A percentile compares a stretch with the other conserved stretches of the same genome.
Conservation (phyloP, 2,329 filamentous ascomycete species). For the Calonectria pseudoreteaudii region DNA sequence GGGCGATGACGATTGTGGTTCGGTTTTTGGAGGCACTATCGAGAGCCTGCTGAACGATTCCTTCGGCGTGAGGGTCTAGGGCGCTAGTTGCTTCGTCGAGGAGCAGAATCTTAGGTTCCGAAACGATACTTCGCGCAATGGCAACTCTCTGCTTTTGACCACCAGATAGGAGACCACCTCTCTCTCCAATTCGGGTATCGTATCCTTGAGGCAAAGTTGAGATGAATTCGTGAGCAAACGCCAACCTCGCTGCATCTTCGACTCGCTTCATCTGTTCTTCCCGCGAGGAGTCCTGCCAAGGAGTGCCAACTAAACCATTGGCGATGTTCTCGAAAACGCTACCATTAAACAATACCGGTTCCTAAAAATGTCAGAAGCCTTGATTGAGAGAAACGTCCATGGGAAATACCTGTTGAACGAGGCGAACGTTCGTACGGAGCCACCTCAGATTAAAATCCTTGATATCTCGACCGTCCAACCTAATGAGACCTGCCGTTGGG, state of each 20-base stretch:
- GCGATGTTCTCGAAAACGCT: conserved; percentile 65
- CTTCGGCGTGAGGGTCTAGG: conserved; percentile 54
- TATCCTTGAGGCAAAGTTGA: conserved; percentile 55
- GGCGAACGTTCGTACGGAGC: conserved; percentile 47
- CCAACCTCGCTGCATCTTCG: conserved; percentile 56
- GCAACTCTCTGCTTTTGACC: conserved; percentile 75
- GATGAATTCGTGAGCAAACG: conserved; percentile 64
- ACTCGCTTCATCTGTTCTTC: conserved; percentile 57
- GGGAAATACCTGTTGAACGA: conserved; percentile 10
- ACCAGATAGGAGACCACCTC: conserved; percentile 72
- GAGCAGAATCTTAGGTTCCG: conserved; percentile 64
- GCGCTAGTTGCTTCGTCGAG: conserved; percentile 76
- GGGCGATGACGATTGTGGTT: conserved; percentile 74
- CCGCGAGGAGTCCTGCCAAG: conserved; percentile 41
- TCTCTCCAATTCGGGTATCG: conserved; percentile 70
- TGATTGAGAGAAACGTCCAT: not conserved
- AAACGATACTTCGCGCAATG: conserved; percentile 62
- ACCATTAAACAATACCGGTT: conserved; percentile 55
- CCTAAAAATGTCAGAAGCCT: conserved; percentile 36
- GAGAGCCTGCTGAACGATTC: conserved; percentile 65
- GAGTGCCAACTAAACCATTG: conserved; percentile 57
- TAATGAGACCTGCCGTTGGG: conserved; percentile 43
- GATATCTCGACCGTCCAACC: conserved; percentile 47
- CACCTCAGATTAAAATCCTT: conserved; percentile 48
- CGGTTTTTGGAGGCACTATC: conserved; percentile 63